Evolutionary conservation across 108 stramenopile genomes (phyloP).

Genomic region (Poteriospumella lacustris): DNA sequence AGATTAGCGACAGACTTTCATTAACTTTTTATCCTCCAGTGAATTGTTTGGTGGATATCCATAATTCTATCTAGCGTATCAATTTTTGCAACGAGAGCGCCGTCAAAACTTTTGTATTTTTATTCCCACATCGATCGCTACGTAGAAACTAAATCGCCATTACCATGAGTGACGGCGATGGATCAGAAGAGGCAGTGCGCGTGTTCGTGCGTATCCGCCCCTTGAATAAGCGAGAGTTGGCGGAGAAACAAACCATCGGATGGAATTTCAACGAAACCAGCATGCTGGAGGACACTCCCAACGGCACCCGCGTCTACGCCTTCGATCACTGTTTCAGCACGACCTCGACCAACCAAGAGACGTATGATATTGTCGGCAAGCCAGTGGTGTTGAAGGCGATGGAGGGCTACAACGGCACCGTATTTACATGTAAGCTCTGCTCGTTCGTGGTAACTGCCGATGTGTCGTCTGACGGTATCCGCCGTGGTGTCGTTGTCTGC

Average conservation of each 20-base stretch:
- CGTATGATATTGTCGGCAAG: slow-evolving; percentile 51
- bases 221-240: slow-evolving; percentile 20
- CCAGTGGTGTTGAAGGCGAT: slow-evolving; percentile 46
- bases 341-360: slow-evolving; percentile 41
- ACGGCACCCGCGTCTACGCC: slow-evolving; percentile 15
- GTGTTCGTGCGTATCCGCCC: slow-evolving; percentile 25
- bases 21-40: too few species aligned
- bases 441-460: background rate
- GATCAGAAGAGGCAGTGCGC: slow-evolving; percentile 17
- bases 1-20: too few species aligned
- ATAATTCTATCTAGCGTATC: too few species aligned
- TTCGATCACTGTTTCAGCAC: slow-evolving; percentile 23
- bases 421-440: slow-evolving; percentile 41
- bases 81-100: too few species aligned
- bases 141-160: too few species aligned
- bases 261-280: slow-evolving; percentile 30
- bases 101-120: too few species aligned
- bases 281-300: slow-evolving; percentile 19
- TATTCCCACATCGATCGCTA: too few species aligned
- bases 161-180: slow-evolving; percentile 10
- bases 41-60: too few species aligned
- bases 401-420: slow-evolving; percentile 49
- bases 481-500: slow-evolving; percentile 42
- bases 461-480: slow-evolving; percentile 13
- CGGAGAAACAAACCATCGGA: slow-evolving; percentile 23